Conservation (phyloP, 805 yeast genomes). For the Cyberlindnera maritima region DNA sequence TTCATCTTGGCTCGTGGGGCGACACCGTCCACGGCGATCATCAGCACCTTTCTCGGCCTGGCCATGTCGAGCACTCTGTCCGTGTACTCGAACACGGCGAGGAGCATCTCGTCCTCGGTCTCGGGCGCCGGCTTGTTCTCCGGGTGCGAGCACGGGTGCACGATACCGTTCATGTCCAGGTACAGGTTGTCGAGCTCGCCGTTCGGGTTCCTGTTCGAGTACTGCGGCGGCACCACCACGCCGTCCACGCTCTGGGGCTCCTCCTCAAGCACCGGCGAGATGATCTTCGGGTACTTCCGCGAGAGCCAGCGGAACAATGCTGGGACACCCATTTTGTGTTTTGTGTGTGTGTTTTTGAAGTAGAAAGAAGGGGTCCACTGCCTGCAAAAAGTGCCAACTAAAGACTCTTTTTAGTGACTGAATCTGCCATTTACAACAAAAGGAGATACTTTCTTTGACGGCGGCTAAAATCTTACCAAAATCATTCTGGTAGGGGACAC, state of each 20-base stretch:
- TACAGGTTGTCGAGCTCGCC: conserved; percentile 94
- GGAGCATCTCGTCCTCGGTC: conserved; percentile 94
- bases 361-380: no score
- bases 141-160: conserved; percentile 98
- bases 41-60: conserved; percentile 84
- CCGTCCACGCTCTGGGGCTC: conserved; percentile 58
- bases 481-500: background rate
- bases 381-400: no score
- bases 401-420: no score
- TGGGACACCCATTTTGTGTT: conserved; percentile 83
- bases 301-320: conserved; percentile 97
- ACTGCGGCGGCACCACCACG: conserved; percentile 59
- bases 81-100: conserved; percentile 89
- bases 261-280: conserved; percentile 85
- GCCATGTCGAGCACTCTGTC: conserved; percentile 92
- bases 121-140: conserved; percentile 95
- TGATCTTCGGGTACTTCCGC: conserved; percentile 87
- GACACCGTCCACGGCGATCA: conserved; percentile 99
- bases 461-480: background rate
- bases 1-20: conserved; percentile 99
- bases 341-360: no score
- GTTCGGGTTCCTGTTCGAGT: conserved; percentile 80
- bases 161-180: conserved; percentile 98
- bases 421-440: no score
- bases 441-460: no score